Conservation (phyloP, 371 early-diverging fungal genomes). For the Rhizomucor pusillus region DNA sequence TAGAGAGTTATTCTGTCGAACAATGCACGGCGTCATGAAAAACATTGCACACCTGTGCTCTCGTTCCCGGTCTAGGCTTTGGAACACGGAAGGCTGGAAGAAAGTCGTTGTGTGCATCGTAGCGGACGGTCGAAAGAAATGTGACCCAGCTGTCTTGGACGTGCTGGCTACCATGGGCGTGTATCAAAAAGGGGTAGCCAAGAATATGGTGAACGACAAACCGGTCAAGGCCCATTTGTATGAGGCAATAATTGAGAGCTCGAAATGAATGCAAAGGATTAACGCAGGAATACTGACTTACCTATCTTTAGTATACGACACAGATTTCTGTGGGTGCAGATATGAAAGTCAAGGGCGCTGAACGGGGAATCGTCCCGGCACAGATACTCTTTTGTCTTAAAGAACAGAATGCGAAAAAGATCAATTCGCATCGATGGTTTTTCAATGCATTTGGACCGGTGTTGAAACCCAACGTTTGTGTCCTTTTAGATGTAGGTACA, state of each 20-base stretch:
- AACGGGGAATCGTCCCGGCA: constrained; percentile 64
- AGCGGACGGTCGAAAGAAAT: constrained; percentile 78
- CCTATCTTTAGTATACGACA: constrained; percentile 57
- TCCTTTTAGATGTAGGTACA: constrained; percentile 77
- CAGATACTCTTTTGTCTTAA: constrained; percentile 84
- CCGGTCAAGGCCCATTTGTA: constrained; percentile 77
- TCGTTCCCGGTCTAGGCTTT: constrained; percentile 51
- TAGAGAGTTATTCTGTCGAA: constrained; percentile 64
- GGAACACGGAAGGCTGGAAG: constrained; percentile 82
- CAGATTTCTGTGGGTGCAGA: constrained; percentile 57
- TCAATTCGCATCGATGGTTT: constrained; percentile 89
- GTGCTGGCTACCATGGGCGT: constrained; percentile 66
- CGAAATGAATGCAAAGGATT: neutral
- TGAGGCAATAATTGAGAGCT: constrained; percentile 46
- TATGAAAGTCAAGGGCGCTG: constrained; percentile 51
- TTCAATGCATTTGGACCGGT: constrained; percentile 74
- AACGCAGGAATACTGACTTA: neutral
- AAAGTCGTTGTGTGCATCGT: constrained; percentile 85
- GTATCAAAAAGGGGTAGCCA: constrained; percentile 75
- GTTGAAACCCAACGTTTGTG: constrained; percentile 72
- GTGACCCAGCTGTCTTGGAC: constrained; percentile 52
- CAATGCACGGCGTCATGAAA: constrained; percentile 76
- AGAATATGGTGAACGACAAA: constrained; percentile 59
- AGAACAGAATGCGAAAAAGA: constrained; percentile 86
- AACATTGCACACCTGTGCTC: constrained; percentile 78